These are phyloP conservation scores for Citropsis articulata DNA, from an alignment of 345 rosid species.

Conservation along the genomic window DNA sequence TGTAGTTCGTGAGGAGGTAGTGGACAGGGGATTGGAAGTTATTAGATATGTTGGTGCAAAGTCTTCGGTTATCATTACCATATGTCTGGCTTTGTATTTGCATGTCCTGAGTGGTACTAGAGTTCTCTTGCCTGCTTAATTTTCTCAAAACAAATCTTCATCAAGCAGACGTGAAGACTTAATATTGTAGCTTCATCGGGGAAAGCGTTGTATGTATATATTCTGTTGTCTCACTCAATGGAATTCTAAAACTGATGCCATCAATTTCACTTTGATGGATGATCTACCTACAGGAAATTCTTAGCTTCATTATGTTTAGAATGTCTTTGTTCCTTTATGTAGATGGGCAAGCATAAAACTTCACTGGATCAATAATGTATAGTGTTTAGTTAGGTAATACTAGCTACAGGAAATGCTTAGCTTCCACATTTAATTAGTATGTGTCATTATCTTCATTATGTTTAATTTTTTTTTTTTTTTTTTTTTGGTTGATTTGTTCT, in stretches of 20 bases:
- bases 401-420: conserved; percentile 12
- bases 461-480: neutral
- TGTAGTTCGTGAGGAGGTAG: conserved; percentile 53
- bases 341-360: neutral
- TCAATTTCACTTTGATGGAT: neutral
- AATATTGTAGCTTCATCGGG: neutral
- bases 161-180: conserved; percentile 13
- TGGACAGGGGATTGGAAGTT: conserved; percentile 63
- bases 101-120: conserved; percentile 51
- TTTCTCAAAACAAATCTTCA: neutral
- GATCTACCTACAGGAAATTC: conserved; percentile 4
- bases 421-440: neutral
- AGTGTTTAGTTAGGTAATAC: neutral
- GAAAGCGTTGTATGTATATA: conserved; percentile 5
- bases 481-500: neutral
- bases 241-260: conserved; percentile 5
- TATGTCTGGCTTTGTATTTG: conserved; percentile 76
- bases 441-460: neutral
- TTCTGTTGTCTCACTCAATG: conserved; percentile 3
- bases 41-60: conserved; percentile 63
- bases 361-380: neutral
- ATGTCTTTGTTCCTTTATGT: neutral
- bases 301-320: neutral
- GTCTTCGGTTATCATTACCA: conserved; percentile 65
- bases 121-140: conserved; percentile 46